Conservation (phyloP, 2,329 filamentous ascomycete genomes). For the Hirsutella minnesotensis region DNA sequence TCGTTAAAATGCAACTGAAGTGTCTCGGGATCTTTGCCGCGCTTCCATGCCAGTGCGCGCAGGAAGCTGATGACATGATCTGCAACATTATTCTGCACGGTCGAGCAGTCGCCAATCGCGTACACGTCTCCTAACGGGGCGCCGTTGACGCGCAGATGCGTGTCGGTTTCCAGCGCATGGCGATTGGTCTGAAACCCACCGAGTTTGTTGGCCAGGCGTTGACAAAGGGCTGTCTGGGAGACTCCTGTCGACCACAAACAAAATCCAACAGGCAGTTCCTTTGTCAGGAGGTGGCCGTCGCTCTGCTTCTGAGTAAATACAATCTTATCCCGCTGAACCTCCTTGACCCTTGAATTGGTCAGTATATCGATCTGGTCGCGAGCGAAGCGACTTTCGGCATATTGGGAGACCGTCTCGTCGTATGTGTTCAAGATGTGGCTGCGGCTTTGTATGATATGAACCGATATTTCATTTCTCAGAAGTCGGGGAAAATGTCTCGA, state of each 20-base stretch:
- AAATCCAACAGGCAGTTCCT: slow-evolving; percentile 91
- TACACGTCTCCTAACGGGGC: slow-evolving; percentile 91
- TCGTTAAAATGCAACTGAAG: slow-evolving; percentile 76
- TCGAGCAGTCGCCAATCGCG: slow-evolving; percentile 89
- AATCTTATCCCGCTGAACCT: slow-evolving; percentile 74
- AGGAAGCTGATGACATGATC: slow-evolving; percentile 87
- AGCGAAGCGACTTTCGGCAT: slow-evolving; percentile 81
- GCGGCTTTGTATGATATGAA: slow-evolving; percentile 90
- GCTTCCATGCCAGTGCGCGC: slow-evolving; percentile 81
- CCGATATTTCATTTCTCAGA: slow-evolving; percentile 92
- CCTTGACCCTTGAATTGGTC: slow-evolving; percentile 86
- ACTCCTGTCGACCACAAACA: slow-evolving; percentile 98
- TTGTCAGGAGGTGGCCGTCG: slow-evolving; percentile 63
- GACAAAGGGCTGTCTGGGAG: slow-evolving; percentile 69
- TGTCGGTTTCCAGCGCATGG: slow-evolving; percentile 88
- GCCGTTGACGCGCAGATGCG: slow-evolving; percentile 79
- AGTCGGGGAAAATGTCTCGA: slow-evolving; percentile 74
- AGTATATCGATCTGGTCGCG: slow-evolving; percentile 86
- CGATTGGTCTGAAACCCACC: slow-evolving; percentile 69
- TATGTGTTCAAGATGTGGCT: slow-evolving; percentile 97
- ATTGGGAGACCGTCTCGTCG: slow-evolving; percentile 84
- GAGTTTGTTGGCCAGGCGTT: slow-evolving; percentile 66
- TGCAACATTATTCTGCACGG: slow-evolving; percentile 93
- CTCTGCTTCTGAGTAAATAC: slow-evolving; percentile 75
- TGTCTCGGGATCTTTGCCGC: slow-evolving; percentile 79